phyloP scores from a whole-genome alignment of 305 asterid species.

The Fraxinus ornus region DNA sequence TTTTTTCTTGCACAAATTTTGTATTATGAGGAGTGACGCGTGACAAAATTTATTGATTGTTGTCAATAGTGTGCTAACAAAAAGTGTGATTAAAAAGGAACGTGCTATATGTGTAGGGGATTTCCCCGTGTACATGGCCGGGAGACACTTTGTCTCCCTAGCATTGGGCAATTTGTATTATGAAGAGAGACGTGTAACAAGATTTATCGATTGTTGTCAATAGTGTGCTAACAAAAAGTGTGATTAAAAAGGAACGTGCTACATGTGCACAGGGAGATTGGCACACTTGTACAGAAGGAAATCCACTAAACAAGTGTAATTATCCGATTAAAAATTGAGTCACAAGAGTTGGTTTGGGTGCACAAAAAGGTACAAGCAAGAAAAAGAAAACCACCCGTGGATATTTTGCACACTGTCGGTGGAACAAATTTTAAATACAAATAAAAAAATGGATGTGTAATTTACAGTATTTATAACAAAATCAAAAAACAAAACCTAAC shows the following conservation, averaged over 20 bases:
- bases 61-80: neutral
- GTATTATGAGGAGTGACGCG: neutral
- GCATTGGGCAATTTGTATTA: neutral
- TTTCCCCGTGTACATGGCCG: neutral
- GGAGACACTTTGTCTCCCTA: neutral
- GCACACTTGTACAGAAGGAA: neutral
- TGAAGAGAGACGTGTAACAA: neutral
- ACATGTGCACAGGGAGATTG: neutral
- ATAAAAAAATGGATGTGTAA: slow-evolving; percentile 66
- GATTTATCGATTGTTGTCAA: neutral
- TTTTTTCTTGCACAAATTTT: neutral
- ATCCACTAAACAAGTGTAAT: neutral
- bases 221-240: neutral
- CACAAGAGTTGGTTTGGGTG: slow-evolving; percentile 31
- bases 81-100: neutral
- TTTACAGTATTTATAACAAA: slow-evolving; percentile 63
- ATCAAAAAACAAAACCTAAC: slow-evolving; percentile 1
- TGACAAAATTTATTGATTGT: neutral
- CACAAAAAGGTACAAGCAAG: slow-evolving; percentile 8
- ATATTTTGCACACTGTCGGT: slow-evolving; percentile 48
- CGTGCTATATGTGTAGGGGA: neutral
- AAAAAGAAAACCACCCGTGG: slow-evolving; percentile 29
- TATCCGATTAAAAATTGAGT: slow-evolving; percentile 4
- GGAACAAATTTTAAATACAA: slow-evolving; percentile 51
- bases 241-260: neutral